These are phyloP conservation scores for Coniochaeta prunicola DNA, from an alignment of 2,329 filamentous ascomycete species.

Conservation along the genomic window DNA sequence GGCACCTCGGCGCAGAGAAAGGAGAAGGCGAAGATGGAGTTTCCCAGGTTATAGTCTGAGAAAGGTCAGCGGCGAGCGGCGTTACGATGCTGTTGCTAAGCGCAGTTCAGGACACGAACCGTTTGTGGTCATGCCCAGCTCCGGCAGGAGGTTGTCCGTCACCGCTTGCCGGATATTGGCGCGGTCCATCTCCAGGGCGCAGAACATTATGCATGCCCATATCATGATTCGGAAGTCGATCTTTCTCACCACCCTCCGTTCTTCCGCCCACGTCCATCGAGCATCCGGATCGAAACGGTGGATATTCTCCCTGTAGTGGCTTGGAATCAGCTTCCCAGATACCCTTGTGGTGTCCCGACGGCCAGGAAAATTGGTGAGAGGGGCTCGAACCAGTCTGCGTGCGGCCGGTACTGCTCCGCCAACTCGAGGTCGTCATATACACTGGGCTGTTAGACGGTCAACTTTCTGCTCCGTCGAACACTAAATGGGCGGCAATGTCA, in stretches of 20 bases:
- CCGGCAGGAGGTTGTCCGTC: slow-evolving; percentile 24
- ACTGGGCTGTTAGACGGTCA: slow-evolving; percentile 8
- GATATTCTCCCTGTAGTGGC: slow-evolving; percentile 19
- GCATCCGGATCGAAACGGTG: slow-evolving; percentile 28
- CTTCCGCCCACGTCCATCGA: slow-evolving; percentile 29
- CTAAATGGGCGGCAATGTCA: background rate
- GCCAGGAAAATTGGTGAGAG: background rate
- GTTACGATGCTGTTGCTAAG: background rate
- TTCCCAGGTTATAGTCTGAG: slow-evolving; percentile 43
- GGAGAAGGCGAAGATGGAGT: slow-evolving; percentile 45
- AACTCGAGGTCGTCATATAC: slow-evolving; percentile 15
- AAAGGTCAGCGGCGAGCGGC: background rate
- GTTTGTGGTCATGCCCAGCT: slow-evolving; percentile 25
- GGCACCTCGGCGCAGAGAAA: slow-evolving; percentile 53
- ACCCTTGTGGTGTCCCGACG: background rate
- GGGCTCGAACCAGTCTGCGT: slow-evolving; percentile 10
- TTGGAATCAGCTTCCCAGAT: background rate
- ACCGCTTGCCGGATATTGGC: slow-evolving; percentile 32
- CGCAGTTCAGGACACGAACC: slow-evolving; percentile 8
- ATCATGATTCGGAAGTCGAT: slow-evolving; percentile 42
- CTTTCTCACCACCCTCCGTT: slow-evolving; percentile 25
- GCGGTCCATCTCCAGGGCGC: slow-evolving; percentile 42
- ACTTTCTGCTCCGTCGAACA: background rate
- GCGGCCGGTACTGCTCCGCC: slow-evolving; percentile 11
- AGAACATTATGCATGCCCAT: slow-evolving; percentile 48